Base-by-base conservation (phyloP, 192 early-diverging fungal species). In the Backusella australiensis region DNA sequence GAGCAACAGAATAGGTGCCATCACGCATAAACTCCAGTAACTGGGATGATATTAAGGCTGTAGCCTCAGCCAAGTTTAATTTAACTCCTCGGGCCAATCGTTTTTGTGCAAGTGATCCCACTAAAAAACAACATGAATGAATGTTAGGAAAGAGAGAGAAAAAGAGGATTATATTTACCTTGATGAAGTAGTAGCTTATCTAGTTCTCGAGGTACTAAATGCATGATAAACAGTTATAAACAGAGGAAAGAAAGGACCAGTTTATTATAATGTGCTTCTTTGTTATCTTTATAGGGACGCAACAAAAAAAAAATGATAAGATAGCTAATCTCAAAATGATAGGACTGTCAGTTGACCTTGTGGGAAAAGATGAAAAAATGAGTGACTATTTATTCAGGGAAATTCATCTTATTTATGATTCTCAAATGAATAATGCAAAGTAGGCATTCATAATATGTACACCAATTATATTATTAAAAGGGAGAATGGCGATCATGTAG, bases 141-240 rank as follows among this genome's bases (percentile, higher is more conserved):
- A 49, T 63, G 29, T 4, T 53, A 21, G 56, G 23, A 63, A 29
- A 63, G 7, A 63, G 23, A 29, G 21, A 29, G 21, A 8, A 9
- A 26, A 12, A 29, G 23, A 63, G 1, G 23, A 29, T 29, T 26
- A 7, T 7, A 49, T n/a, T 49, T 71, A 81, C 80, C 80, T 82
- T 98, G 95, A 77, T 90, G 86, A 8, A 99, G 89, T 14, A 91
- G 59, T 19, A 99, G 89, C 81, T 97, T 98, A 90, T 99, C 97
- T 9, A 97, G 75, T 78, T 99, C 96, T 41, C 95, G 92, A 21
- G 97, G 95, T 44, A 96, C 85, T 26, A 99, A 87, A 76, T 86
- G 89, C 93, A 94, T 94, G 15, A 7, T 56, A 29, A 32, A 63
- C 56, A 26, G 12, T 63, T 29, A 63, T 26, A 29, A 63, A 63